phyloP scores from a whole-genome alignment of 768 basidiomycete species.

The Tricholomella constricta region DNA sequence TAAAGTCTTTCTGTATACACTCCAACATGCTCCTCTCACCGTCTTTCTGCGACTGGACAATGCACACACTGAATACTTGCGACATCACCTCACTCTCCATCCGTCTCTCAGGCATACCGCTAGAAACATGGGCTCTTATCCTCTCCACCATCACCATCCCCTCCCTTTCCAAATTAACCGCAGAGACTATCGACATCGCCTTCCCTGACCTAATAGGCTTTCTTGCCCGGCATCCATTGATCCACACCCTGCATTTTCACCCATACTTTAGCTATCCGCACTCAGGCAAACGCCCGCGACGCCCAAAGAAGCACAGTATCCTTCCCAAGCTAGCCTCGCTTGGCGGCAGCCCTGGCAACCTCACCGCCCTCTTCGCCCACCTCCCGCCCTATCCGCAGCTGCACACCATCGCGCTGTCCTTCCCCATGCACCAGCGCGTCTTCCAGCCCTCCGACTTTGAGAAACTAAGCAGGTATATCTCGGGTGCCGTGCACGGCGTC shows the following conservation, averaged over 20 bases:
- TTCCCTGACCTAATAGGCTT: conserved; percentile 24
- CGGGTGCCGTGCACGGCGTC: background rate
- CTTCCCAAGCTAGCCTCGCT: conserved; percentile 19
- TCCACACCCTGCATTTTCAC: conserved; percentile 21
- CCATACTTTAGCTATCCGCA: conserved; percentile 12
- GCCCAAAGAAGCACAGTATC: conserved; percentile 9
- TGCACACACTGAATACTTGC: conserved; percentile 17
- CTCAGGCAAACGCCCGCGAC: conserved; percentile 1
- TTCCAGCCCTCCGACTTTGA: conserved; percentile 19
- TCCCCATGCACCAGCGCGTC: conserved; percentile 22
- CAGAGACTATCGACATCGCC: conserved; percentile 15
- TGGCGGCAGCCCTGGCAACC: conserved; percentile 19
- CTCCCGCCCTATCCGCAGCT: conserved; percentile 12
- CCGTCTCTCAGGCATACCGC: conserved; percentile 13
- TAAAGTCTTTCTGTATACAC: conserved; percentile 17
- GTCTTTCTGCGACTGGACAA: conserved; percentile 25
- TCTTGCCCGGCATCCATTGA: conserved; percentile 25
- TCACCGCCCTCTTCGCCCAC: conserved; percentile 16
- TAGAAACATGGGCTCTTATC: conserved; percentile 17
- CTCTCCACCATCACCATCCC: conserved; percentile 23
- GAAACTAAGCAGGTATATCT: conserved; percentile 13
- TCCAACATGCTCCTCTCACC: conserved; percentile 21
- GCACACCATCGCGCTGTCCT: conserved; percentile 14
- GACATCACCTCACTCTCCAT: conserved; percentile 23
- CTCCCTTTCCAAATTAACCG: conserved; percentile 18